Conservation (phyloP, 108 stramenopile genomes). For the Nitzschia inconspicua region DNA sequence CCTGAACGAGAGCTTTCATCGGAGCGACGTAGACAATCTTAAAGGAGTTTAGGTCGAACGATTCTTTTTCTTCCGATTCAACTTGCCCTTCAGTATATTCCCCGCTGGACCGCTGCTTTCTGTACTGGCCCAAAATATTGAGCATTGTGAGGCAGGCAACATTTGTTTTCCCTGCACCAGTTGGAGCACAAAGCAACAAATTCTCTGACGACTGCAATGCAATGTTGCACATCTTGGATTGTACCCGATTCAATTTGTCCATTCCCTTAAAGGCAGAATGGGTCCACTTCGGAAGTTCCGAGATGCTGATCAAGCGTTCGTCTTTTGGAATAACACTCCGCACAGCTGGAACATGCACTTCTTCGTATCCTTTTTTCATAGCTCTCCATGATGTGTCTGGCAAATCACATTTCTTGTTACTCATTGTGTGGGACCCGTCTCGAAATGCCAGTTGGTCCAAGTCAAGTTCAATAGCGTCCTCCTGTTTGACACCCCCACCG, state of each 20-base stretch:
- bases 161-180: conserved; percentile 98
- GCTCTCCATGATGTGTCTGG: conserved; percentile 93
- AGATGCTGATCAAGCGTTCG: conserved; percentile 79
- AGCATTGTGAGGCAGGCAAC: conserved; percentile 94
- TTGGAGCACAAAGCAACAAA: conserved; percentile 97
- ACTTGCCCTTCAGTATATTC: conserved; percentile 33
- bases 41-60: conserved; percentile 84
- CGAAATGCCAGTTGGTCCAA: conserved; percentile 88
- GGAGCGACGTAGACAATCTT: conserved; percentile 99
- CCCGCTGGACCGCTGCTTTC: conserved; percentile 37
- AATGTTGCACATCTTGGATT: conserved; percentile 89
- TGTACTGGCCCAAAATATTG: conserved; percentile 92
- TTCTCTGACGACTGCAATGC: conserved; percentile 91
- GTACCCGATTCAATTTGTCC: conserved; percentile 96
- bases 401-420: conserved; percentile 89
- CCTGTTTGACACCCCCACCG: conserved; percentile 20
- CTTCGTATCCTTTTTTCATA: conserved; percentile 97
- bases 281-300: conserved; percentile 94
- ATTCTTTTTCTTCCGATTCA: conserved; percentile 42
- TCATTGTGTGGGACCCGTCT: conserved; percentile 92
- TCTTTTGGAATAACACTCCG: conserved; percentile 67
- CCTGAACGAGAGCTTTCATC: conserved; percentile 99
- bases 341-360: conserved; percentile 98
- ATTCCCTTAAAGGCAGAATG: conserved; percentile 91
- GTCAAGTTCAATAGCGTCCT: conserved; percentile 70